Conservation (phyloP, 1,284 basidiomycete species). For the Trichosporon ovoides region DNA sequence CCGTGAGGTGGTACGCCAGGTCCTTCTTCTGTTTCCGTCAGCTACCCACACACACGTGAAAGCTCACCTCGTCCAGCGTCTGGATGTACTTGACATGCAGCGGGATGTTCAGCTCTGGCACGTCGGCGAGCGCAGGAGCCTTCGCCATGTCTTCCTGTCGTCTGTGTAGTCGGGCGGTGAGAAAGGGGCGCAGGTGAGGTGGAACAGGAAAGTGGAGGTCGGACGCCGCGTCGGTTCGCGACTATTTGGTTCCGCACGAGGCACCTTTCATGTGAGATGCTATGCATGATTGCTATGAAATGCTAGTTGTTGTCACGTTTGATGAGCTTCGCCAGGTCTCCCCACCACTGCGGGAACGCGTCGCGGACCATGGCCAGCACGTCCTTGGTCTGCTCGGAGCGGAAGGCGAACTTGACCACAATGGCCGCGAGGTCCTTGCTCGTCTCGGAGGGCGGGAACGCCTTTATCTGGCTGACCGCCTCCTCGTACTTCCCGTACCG, state of each 20-base stretch:
- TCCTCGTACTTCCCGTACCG: slow-evolving; percentile 63
- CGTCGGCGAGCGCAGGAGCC: not conserved
- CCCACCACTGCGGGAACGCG: not conserved
- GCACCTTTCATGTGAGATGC: not conserved
- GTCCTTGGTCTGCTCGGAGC: not conserved
- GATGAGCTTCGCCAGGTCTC: not conserved
- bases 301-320: not conserved
- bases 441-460: not conserved
- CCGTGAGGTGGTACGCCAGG: slow-evolving; percentile 84
- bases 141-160: not conserved
- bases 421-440: slow-evolving; percentile 1
- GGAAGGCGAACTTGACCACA: slow-evolving; percentile 11
- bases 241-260: slow-evolving; percentile 1
- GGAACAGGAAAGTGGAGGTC: not conserved
- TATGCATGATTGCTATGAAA: too few species aligned
- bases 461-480: slow-evolving; percentile 57
- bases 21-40: slow-evolving; percentile 62
- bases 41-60: not conserved
- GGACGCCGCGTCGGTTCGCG: not conserved
- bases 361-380: not conserved
- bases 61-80: slow-evolving; percentile 59
- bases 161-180: not conserved
- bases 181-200: not conserved
- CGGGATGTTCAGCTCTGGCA: slow-evolving; percentile 42
- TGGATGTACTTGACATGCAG: slow-evolving; percentile 70